Evolutionary conservation across 345 rosid genomes (phyloP).

Genomic region (Populus simonii): DNA sequence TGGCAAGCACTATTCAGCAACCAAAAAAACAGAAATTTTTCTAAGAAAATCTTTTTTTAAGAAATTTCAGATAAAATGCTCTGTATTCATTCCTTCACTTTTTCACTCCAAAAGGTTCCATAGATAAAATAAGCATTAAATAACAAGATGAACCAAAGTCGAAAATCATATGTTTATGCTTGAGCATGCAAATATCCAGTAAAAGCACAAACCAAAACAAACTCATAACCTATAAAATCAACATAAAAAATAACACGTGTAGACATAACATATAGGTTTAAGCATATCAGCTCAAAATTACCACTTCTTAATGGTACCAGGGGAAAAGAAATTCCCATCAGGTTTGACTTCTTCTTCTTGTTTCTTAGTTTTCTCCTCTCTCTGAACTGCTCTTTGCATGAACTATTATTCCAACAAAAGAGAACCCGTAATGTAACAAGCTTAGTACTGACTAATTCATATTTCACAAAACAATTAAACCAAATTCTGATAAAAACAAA

Average conservation of each 20-base stretch:
- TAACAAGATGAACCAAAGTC: background rate
- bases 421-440: background rate
- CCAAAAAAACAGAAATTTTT: background rate
- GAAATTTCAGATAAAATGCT: background rate
- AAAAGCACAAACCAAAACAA: background rate
- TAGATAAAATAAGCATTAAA: background rate
- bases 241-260: background rate
- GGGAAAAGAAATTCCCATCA: conserved; percentile 43
- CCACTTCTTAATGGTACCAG: conserved; percentile 57
- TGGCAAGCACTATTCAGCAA: background rate
- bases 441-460: background rate
- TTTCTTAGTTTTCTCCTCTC: conserved; percentile 52
- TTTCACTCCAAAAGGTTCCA: background rate
- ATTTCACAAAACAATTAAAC: background rate
- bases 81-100: background rate
- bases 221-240: background rate
- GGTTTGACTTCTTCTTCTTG: conserved; percentile 52
- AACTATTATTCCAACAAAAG: conserved; percentile 42
- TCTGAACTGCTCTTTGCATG: conserved; percentile 76
- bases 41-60: background rate
- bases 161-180: background rate
- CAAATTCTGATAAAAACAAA: background rate
- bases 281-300: conserved; percentile 14
- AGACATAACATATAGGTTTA: background rate
- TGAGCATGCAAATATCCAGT: background rate